A percentile compares a stretch with the other conserved stretches of the same genome.
Evolutionary conservation across 768 basidiomycete species (phyloP).

Genomic region (Lactifluus echinatus): DNA sequence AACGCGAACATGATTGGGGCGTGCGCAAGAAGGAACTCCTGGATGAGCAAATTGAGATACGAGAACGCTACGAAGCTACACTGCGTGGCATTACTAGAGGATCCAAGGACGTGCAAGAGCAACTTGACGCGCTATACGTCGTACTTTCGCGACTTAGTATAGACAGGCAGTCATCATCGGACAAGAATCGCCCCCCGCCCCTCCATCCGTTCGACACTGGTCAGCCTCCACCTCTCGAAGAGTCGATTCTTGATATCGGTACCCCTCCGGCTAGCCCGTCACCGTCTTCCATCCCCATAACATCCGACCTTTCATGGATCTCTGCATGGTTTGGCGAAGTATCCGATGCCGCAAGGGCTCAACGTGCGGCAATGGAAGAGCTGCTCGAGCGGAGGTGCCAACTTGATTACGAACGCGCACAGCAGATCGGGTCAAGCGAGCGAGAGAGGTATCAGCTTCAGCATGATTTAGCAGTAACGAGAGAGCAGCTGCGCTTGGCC

Average conservation of each 20-base stretch:
- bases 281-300: background rate
- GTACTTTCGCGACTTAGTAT: background rate
- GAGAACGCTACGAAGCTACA: background rate
- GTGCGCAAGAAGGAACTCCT: background rate
- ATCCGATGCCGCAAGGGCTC: background rate
- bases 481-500: background rate
- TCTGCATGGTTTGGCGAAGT: background rate
- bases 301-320: background rate
- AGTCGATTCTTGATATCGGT: background rate
- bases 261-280: too few species aligned
- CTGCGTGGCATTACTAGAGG: background rate
- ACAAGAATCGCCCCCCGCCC: background rate
- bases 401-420: background rate
- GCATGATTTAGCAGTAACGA: background rate
- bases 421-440: background rate
- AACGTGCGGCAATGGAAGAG: background rate
- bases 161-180: background rate
- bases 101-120: background rate
- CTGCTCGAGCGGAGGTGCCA: background rate
- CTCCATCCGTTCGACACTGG: background rate
- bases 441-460: background rate
- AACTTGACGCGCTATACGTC: background rate
- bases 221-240: background rate
- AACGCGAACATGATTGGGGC: background rate
- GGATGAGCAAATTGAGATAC: background rate